Conservation (phyloP, 2,329 filamentous ascomycete species). For the Fusarium drepaniforme region DNA sequence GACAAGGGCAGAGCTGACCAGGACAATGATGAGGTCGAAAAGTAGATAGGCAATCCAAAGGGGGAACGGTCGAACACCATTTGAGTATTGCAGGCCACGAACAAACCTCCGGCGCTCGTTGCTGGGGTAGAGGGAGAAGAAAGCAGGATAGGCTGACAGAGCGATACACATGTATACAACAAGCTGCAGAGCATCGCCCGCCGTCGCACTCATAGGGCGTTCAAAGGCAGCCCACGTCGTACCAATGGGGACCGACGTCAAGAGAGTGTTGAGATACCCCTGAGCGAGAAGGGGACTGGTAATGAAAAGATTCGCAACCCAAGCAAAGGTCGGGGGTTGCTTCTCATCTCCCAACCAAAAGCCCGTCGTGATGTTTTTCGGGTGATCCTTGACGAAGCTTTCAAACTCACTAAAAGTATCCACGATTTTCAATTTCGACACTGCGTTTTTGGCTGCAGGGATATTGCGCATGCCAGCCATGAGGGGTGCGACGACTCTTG, state of each 20-base stretch:
- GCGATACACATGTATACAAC: slow-evolving; percentile 86
- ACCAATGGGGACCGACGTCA: slow-evolving; percentile 76
- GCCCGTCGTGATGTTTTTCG: slow-evolving; percentile 78
- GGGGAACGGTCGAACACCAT: slow-evolving; percentile 84
- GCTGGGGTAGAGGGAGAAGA: slow-evolving; percentile 92
- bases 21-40: slow-evolving; percentile 84
- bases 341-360: slow-evolving; percentile 78
- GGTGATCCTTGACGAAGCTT: slow-evolving; percentile 70
- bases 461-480: slow-evolving; percentile 46
- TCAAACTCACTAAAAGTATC: slow-evolving; percentile 78
- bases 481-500: slow-evolving; percentile 55
- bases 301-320: slow-evolving; percentile 72
- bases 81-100: slow-evolving; percentile 89
- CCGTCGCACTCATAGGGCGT: slow-evolving; percentile 75
- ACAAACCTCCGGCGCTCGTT: slow-evolving; percentile 84
- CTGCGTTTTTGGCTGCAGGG: slow-evolving; percentile 26
- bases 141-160: slow-evolving; percentile 82
- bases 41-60: slow-evolving; percentile 86
- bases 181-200: slow-evolving; percentile 81
- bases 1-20: slow-evolving; percentile 73
- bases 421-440: slow-evolving; percentile 63
- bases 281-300: slow-evolving; percentile 71
- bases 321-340: slow-evolving; percentile 76
- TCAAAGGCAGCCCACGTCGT: slow-evolving; percentile 83
- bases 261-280: slow-evolving; percentile 74